Evolutionary conservation across 164 flowering plant species (phyloP), one percentile per base, ranked within the genome.

Genomic region (Chimonanthus praecox): DNA sequence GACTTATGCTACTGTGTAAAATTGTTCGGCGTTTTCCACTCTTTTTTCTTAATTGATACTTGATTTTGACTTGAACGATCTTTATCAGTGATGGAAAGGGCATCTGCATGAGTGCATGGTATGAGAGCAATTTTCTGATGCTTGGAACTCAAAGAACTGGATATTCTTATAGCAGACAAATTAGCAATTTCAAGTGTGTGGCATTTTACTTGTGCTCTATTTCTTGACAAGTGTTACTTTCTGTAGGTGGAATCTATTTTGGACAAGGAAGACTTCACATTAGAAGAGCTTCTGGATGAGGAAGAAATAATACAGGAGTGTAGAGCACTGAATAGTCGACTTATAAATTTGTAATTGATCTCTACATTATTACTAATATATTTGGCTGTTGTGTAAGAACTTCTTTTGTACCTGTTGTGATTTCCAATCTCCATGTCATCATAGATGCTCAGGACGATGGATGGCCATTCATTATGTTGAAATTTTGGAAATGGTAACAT

Each of bases 231-330:
- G 18, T 11, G 47, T 66, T n/a, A n/a, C n/a, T 73, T 46, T 43
- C 71, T 76, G 54, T 65, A 95, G 99, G 98, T 95, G 79, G 99
- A 95, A 72, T 77, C 94, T 48, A 83, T 95, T 18, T 74, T 95
- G 69, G 99, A 93, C 85, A 93, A 95, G 83, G 99, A 95, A 64
- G 85, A 88, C 76, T 91, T 85, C 80, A 89, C 91, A 20, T 80
- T 95, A 85, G 99, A 95, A 74, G 96, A 93, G 86, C 96, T 95
- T 64, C 77, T 94, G 80, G 99, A 94, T 71, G 99, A 94, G 84
- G 99, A 94, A 80, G 99, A 94, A 79, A 88, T 91, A 74, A 93
- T 95, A 75, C 99, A 95, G 83, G 99, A 95, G 85, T 95, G 99
- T 96, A 95, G 93, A 87, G 98, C 94, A 60, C 80, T 95, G 49